These are phyloP conservation scores for Fusarium albosuccineum DNA, from an alignment of 2,329 filamentous ascomycete species.

Conservation along the genomic window DNA sequence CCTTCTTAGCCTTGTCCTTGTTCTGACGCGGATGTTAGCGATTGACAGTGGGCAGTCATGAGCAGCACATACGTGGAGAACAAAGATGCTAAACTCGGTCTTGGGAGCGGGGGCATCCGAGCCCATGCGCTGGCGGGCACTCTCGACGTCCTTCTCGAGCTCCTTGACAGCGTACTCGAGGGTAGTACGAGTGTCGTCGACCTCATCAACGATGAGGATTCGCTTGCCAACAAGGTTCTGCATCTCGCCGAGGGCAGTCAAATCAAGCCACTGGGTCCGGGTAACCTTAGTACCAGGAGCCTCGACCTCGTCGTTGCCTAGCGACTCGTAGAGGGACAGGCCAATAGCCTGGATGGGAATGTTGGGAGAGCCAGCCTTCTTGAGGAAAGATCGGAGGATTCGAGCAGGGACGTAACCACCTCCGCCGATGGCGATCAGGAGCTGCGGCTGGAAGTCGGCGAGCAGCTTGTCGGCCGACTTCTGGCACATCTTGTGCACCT, in stretches of 20 bases:
- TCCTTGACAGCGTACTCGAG: slow-evolving; percentile 94
- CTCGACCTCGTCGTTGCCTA: slow-evolving; percentile 74
- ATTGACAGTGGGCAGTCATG: accelerated
- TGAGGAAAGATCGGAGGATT: slow-evolving; percentile 97
- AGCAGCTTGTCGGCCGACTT: slow-evolving; percentile 85
- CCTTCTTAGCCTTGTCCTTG: slow-evolving; percentile 98
- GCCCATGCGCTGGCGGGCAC: slow-evolving; percentile 80
- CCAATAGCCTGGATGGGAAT: slow-evolving; percentile 99
- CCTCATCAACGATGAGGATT: slow-evolving; percentile 64
- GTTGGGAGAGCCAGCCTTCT: slow-evolving; percentile 86
- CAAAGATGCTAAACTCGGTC: slow-evolving; percentile 95
- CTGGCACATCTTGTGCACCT: slow-evolving; percentile 99
- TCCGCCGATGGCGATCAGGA: slow-evolving; percentile 98
- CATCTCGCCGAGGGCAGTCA: slow-evolving; percentile 82
- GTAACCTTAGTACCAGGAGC: slow-evolving; percentile 90
- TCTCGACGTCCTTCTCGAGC: slow-evolving; percentile 93
- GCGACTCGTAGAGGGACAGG: slow-evolving; percentile 93
- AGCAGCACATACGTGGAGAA: slow-evolving; percentile 79
- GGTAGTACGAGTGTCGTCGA: slow-evolving; percentile 94
- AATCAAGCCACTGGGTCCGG: slow-evolving; percentile 97
- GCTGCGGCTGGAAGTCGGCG: slow-evolving; percentile 87
- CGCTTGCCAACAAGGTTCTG: slow-evolving; percentile 56
- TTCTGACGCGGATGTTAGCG: slow-evolving; percentile 68
- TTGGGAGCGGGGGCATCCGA: slow-evolving; percentile 65
- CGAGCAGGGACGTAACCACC: slow-evolving; percentile 97